Base-by-base conservation (phyloP, 2,329 filamentous ascomycete species). In the Tolypocladium tropicale region DNA sequence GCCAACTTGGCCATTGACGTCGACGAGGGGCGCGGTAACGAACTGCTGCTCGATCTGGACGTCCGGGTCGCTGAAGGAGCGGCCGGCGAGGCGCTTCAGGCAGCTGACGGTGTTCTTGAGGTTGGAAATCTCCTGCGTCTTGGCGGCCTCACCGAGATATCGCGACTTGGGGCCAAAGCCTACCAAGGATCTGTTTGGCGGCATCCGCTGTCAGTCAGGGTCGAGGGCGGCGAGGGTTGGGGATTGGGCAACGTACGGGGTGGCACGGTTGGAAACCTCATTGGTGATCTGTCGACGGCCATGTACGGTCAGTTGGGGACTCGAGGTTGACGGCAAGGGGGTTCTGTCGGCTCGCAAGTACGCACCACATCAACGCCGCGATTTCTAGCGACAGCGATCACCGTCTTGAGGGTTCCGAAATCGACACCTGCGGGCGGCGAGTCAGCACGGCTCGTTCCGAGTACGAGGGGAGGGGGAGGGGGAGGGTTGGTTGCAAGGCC, bases 121-220 rank as follows among this genome's bases (percentile, higher is more conserved):
- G 81, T 99, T 99, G 70, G 93, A 96, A 72, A 96, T 95, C 78
- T 99, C 94, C 78, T 96, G 93, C 64, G 93, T 97, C 84, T 97
- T 97, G 65, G 94, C 94, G 57, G 89, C 76, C 79, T 99, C 94
- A 64, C 94, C 94, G 63, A 99, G 83, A 73, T 95, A 95, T 78
- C 94, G 89, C 74, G 83, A 86, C 78, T 95, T 96, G 72, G 90
- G 88, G 58, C 91, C 90, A 75, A 99, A 99, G 68, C 90, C 92
- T 67, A 99, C 94, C 63, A 99, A 81, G 60, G 94, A 91, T 60
- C 92, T 95, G 36, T 36, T 21, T 5, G 11, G 9, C 48, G 9
- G 10, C 28, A 32, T 3, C 25, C 3, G 14, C 12, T 25, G 46
- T 50, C 43, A 50, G 43, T 32, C 32, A 18, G 30, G 18, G 9